Conservation (phyloP, 768 basidiomycete species). For the Auricularia cornea region DNA sequence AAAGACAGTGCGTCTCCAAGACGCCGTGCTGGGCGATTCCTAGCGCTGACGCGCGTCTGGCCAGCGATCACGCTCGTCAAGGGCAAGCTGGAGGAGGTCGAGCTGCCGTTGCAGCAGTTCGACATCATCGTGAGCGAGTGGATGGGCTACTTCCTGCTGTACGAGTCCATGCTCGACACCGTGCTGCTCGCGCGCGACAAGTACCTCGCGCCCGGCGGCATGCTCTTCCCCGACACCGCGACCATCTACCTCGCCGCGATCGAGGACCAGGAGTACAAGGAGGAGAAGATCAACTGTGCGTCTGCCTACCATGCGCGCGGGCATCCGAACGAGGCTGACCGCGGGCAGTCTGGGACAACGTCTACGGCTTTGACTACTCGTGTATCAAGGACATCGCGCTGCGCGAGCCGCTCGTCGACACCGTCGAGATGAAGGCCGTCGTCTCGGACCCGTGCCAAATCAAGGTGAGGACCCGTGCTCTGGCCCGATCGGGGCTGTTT, state of each 20-base stretch:
- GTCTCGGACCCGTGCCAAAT: conserved; percentile 87
- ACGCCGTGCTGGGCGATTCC: too few relatives aligned
- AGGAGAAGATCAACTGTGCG: conserved; percentile 98
- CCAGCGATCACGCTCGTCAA: conserved; percentile 91
- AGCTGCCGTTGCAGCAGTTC: conserved; percentile 82
- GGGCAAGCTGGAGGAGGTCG: conserved; percentile 92
- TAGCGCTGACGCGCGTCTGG: neutral
- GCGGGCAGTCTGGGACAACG: conserved; percentile 90
- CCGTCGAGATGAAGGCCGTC: conserved; percentile 94
- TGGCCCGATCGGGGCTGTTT: neutral
- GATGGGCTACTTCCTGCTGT: conserved; percentile 99
- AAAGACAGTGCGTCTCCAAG: conserved; percentile 78
- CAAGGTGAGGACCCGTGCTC: conserved; percentile 48
- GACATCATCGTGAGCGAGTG: conserved; percentile 99
- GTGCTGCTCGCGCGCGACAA: conserved; percentile 95
- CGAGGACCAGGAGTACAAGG: conserved; percentile 99
- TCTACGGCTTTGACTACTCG: conserved; percentile 98
- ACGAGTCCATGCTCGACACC: conserved; percentile 99
- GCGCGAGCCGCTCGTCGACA: conserved; percentile 93
- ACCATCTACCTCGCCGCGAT: conserved; percentile 92
- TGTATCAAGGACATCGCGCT: conserved; percentile 99
- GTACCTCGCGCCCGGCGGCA: conserved; percentile 84
- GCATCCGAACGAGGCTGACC: too few relatives aligned
- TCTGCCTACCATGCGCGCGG: too few relatives aligned
- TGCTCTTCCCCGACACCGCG: conserved; percentile 94